Evolutionary conservation across 2,329 filamentous ascomycete species (phyloP).

Genomic region (Aureobasidium pullulans): DNA sequence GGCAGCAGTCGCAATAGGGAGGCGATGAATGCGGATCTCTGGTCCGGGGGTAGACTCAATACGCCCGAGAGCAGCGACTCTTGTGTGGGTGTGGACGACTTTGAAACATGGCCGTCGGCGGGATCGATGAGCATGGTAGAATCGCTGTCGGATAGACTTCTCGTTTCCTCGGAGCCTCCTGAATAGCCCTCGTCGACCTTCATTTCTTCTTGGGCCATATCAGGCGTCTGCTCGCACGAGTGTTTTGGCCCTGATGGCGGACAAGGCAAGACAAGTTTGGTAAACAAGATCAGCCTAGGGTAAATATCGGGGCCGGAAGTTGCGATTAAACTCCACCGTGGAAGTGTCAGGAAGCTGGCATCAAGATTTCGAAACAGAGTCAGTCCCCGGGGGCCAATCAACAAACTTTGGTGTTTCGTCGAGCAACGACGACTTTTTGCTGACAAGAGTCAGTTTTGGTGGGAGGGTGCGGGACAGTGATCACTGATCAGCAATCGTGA

Average conservation of each 20-base stretch:
- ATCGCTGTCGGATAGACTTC: conserved; percentile 40
- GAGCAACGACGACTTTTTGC: background rate
- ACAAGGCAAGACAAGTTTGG: background rate
- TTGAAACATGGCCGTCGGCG: conserved; percentile 19
- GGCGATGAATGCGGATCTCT: conserved; percentile 15
- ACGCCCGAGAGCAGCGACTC: conserved; percentile 6
- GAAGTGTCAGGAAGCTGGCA: background rate
- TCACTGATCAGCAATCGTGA: background rate
- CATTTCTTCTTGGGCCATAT: conserved; percentile 5
- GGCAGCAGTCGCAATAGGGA: conserved; percentile 10
- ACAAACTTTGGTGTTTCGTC: background rate
- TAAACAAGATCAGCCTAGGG: conserved; percentile 5
- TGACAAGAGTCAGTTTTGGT: background rate
- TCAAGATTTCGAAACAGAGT: background rate
- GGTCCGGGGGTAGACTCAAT: conserved; percentile 15
- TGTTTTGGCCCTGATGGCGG: background rate
- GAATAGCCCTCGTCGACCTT: conserved; percentile 78
- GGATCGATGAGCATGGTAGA: conserved; percentile 31
- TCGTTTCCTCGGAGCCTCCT: conserved; percentile 51
- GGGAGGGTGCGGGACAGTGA: conserved; percentile 3
- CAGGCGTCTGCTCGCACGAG: background rate
- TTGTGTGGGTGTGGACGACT: conserved; percentile 6
- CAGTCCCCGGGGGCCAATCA: conserved; percentile 9
- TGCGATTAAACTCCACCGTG: background rate
- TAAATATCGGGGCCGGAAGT: conserved; percentile 5